Percentiles rank a stretch among this genome's conserved stretches.
phyloP scores from a whole-genome alignment of 352 stramenopile species.

The Globisporangium recalcitrans region DNA sequence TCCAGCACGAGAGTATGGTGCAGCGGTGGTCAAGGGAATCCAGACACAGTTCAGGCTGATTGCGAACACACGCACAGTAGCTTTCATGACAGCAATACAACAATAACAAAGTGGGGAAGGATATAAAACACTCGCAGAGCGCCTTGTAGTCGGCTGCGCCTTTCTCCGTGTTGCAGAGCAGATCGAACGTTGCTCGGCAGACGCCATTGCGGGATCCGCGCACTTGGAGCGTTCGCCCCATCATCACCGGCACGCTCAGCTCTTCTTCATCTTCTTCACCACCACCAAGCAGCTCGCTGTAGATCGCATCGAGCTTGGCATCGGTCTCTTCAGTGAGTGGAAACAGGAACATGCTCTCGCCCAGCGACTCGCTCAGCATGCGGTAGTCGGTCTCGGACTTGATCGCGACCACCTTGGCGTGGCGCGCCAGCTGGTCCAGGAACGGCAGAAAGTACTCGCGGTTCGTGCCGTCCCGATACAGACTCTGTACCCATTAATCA shows the following conservation, averaged over 20 bases:
- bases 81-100: no score
- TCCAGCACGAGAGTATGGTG: conserved; percentile 85
- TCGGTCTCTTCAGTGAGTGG: conserved; percentile 34
- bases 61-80: background rate
- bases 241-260: conserved; percentile 71
- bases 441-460: conserved; percentile 96
- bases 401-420: conserved; percentile 81
- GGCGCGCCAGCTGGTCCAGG: conserved; percentile 88
- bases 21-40: conserved; percentile 2
- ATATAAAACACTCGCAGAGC: conserved; percentile 84
- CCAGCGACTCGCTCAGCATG: conserved; percentile 31
- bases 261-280: conserved; percentile 26
- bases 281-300: conserved; percentile 28
- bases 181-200: conserved; percentile 84
- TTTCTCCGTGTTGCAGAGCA: conserved; percentile 93
- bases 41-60: background rate
- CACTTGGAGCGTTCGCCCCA: conserved; percentile 60
- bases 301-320: conserved; percentile 37
- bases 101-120: background rate
- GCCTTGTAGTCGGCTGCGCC: conserved; percentile 95
- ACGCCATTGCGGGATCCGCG: conserved; percentile 36
- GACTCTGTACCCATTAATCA: no score
- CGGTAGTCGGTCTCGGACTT: conserved; percentile 73
- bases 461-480: conserved; percentile 96
- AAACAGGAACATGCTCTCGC: conserved; percentile 48